Base-by-base conservation (phyloP, 805 yeast genomes). In the Yarrowia osloensis region DNA sequence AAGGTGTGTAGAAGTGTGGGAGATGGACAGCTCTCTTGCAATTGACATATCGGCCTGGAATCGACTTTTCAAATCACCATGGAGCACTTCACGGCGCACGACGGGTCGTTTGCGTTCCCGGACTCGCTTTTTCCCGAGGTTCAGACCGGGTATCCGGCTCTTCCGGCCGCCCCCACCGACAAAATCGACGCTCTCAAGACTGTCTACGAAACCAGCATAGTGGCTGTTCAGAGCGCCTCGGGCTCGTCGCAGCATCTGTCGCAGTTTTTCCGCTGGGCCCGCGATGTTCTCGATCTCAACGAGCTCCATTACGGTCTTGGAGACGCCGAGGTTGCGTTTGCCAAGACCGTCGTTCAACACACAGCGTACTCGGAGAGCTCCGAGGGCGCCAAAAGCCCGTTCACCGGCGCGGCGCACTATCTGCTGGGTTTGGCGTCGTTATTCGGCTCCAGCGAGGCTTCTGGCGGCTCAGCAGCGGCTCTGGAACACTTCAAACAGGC, bases 251-350 rank as follows among this genome's bases (percentile, higher is more conserved):
- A 55, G 39, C 46, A 54, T 39, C 40, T 66, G 17, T 24, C 46
- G 17, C 63, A 63, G 57, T 63, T 73, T 35, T 73, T 73, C 62
- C 47, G 68, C 24, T 77, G 79, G 79, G 77, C 79, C 3, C 72
- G 74, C 0, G 72, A 68, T 26, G 70, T 70, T 37, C 65, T 76
- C 29, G 73, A 72, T 24, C 74, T 74, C 44, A 71, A 74, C 33
- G 78, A 74, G 28, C 50, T 68, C 28, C 77, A 75, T 68, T 70
- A 73, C 7, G 72, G 73, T 4, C 52, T 76, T 19, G 68, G 70
- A 12, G 67, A 40, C 2, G 70, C 67, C 1, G 47, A 70, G 33
- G 49, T 76, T 3, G 68, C 67, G 9, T 67, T 69, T 29, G 79
- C 78, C 21, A 59, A 44, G 22, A 66, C 63, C 24, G 67, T 74